Conservation (phyloP, 2,329 filamentous ascomycete species). For the Epichloe festucae region DNA sequence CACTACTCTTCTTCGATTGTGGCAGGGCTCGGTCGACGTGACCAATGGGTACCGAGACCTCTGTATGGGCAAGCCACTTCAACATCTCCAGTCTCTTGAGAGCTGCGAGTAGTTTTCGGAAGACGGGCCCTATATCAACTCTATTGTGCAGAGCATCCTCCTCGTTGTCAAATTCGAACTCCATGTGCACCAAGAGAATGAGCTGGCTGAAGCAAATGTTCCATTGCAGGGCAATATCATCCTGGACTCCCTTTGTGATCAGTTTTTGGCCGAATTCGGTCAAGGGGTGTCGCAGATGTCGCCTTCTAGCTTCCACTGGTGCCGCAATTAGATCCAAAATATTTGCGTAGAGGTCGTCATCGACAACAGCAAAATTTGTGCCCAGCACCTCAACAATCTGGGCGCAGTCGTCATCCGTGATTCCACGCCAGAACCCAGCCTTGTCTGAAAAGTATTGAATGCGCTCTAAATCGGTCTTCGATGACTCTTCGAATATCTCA, state of each 20-base stretch:
- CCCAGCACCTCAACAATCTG: slow-evolving; percentile 58
- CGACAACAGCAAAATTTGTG: slow-evolving; percentile 47
- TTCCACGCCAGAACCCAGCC: slow-evolving; percentile 62
- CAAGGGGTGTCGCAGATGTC: slow-evolving; percentile 38
- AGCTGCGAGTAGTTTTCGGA: slow-evolving; percentile 54
- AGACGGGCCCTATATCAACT: slow-evolving; percentile 57
- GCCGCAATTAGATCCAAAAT: slow-evolving; percentile 33
- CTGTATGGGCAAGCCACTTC: slow-evolving; percentile 51
- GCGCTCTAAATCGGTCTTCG: slow-evolving; percentile 56
- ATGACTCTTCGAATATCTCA: slow-evolving; percentile 63
- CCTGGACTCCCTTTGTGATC: slow-evolving; percentile 64
- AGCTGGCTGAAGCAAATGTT: slow-evolving; percentile 71
- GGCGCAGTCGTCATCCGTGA: slow-evolving; percentile 70
- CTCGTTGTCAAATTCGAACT: slow-evolving; percentile 64
- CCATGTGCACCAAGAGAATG: slow-evolving; percentile 73
- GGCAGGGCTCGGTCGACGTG: slow-evolving; percentile 23
- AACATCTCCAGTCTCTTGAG: slow-evolving; percentile 65
- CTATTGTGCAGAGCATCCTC: slow-evolving; percentile 49
- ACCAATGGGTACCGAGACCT: slow-evolving; percentile 36
- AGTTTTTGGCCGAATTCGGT: slow-evolving; percentile 67
- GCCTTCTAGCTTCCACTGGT: slow-evolving; percentile 31
- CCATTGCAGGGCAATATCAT: slow-evolving; percentile 61
- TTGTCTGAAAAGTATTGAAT: slow-evolving; percentile 69
- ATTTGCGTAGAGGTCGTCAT: slow-evolving; percentile 39
- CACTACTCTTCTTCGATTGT: slow-evolving; percentile 27